phyloP scores from a whole-genome alignment of 2,329 filamentous ascomycete species.

The Diplodia mutila region DNA sequence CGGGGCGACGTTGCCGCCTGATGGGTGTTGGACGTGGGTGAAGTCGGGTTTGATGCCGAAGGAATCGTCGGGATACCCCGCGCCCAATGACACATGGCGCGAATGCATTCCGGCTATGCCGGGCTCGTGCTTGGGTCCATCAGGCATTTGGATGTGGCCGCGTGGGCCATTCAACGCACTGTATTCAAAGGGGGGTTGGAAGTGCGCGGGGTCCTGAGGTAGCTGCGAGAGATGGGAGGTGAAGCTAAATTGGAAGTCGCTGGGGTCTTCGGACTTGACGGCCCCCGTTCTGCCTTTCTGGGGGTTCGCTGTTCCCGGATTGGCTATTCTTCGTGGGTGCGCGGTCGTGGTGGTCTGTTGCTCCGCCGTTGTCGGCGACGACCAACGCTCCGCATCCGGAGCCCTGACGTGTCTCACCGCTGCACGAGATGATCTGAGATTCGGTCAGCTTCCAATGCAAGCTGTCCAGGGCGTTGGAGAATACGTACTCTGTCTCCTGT shows the following conservation, averaged over 20 bases:
- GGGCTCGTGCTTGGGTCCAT: not conserved
- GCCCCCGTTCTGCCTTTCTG: not conserved
- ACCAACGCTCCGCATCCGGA: not conserved
- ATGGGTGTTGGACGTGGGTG: not conserved
- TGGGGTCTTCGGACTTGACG: not conserved
- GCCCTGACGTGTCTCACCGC: not conserved
- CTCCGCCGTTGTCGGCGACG: not conserved
- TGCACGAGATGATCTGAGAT: not conserved
- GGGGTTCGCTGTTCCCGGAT: not conserved
- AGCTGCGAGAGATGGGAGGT: not conserved
- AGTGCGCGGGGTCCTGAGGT: not conserved
- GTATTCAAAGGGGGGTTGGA: not conserved
- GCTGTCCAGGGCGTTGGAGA: not conserved
- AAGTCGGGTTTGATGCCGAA: not conserved
- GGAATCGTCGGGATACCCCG: not conserved
- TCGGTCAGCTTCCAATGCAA: not conserved
- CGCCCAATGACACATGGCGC: not conserved
- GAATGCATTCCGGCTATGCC: not conserved
- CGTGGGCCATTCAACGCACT: not conserved
- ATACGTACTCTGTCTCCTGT: not conserved
- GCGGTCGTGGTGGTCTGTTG: not conserved
- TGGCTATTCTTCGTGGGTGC: not conserved
- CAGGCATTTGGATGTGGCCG: not conserved
- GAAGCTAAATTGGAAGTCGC: not conserved
- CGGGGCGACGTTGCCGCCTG: not conserved